Conservation (phyloP, 2,329 filamentous ascomycete genomes). For the Exophiala dermatitidis region DNA sequence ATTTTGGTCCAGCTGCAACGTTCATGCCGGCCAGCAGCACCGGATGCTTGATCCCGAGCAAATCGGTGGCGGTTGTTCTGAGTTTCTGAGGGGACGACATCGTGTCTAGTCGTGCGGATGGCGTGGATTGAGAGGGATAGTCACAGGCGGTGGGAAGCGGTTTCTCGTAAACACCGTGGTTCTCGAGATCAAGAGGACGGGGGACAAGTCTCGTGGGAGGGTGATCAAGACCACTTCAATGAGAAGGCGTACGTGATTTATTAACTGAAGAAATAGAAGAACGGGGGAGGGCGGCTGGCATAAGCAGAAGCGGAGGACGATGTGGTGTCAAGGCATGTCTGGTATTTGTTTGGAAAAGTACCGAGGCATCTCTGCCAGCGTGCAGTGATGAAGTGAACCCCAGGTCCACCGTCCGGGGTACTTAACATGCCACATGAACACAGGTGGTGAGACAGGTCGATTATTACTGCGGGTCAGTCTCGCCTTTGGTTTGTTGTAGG, state of each 20-base stretch:
- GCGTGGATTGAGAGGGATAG: neutral
- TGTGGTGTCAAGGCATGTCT: neutral
- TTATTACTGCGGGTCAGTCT: neutral
- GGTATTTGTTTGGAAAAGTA: constrained; percentile 8
- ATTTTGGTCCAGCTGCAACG: constrained; percentile 90
- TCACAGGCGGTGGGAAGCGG: neutral
- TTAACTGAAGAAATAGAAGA: neutral
- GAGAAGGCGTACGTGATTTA: neutral
- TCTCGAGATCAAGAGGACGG: neutral
- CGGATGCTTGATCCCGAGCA: constrained; percentile 96
- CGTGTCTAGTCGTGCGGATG: constrained; percentile 1
- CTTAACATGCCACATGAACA: neutral
- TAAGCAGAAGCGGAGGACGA: neutral
- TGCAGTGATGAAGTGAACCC: too few relatives aligned
- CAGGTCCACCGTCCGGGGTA: too few relatives aligned
- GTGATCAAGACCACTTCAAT: too few relatives aligned
- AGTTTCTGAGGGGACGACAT: constrained; percentile 61
- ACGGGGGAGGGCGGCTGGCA: neutral
- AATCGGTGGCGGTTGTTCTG: constrained; percentile 85
- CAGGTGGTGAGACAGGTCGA: neutral
- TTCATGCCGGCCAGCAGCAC: constrained; percentile 97
- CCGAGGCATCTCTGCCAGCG: constrained; percentile 9
- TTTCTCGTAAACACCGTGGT: neutral
- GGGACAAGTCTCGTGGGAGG: neutral
- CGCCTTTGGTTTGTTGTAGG: too few relatives aligned